These are phyloP conservation scores for Penicillium diatomitis DNA, from an alignment of 495 filamentous ascomycete species.

Conservation along the genomic window DNA sequence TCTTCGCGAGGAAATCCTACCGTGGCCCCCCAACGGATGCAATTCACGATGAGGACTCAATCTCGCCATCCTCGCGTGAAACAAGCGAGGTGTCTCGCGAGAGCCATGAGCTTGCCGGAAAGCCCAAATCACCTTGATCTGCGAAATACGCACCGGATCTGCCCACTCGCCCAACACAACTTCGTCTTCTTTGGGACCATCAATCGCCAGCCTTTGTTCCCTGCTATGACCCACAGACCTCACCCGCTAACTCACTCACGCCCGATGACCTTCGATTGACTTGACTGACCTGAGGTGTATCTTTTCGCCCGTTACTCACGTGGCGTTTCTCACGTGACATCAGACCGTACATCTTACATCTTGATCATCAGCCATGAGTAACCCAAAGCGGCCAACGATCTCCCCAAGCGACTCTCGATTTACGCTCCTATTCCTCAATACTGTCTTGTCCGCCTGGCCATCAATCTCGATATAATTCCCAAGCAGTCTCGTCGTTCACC, in stretches of 20 bases:
- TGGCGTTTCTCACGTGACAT: neutral
- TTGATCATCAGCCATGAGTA: too few relatives aligned
- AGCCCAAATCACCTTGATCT: constrained; percentile 1
- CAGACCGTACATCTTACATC: too few relatives aligned
- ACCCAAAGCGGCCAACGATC: too few relatives aligned
- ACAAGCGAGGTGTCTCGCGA: constrained; percentile 3
- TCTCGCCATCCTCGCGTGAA: constrained; percentile 5
- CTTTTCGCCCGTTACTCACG: neutral
- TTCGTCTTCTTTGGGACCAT: neutral
- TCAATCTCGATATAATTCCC: too few relatives aligned
- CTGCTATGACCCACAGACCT: too few relatives aligned
- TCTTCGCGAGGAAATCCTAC: constrained; percentile 42
- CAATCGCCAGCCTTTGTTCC: neutral
- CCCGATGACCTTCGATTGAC: neutral
- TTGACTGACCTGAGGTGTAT: neutral
- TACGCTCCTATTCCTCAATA: too few relatives aligned
- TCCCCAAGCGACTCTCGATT: too few relatives aligned
- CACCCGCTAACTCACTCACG: neutral
- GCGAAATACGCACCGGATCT: neutral
- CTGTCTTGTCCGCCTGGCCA: too few relatives aligned
- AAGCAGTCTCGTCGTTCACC: too few relatives aligned
- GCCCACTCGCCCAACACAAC: neutral
- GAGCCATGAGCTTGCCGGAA: neutral
- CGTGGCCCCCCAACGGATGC: constrained; percentile 21
- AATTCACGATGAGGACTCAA: constrained; percentile 3